Evolutionary conservation across 169 alveolate genomes (phyloP).

Genomic region (Plasmodium cynomolgi): DNA sequence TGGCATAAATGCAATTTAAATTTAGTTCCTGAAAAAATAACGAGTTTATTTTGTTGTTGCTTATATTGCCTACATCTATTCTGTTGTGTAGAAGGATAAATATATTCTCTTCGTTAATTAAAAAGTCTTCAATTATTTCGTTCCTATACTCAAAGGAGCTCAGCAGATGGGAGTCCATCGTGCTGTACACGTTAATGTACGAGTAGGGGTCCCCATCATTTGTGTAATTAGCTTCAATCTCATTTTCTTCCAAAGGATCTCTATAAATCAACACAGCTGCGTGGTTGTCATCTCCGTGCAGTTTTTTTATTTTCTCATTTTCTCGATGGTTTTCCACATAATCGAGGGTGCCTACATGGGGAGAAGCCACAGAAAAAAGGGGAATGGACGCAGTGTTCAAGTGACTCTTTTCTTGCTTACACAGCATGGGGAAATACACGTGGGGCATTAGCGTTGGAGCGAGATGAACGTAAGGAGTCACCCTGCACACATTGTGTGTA

Average conservation of each 20-base stretch:
- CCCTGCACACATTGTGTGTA: not conserved
- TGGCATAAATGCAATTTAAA: constrained; percentile 23
- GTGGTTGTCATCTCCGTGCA: constrained; percentile 37
- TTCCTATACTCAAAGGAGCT: constrained; percentile 44
- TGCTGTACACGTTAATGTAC: constrained; percentile 42
- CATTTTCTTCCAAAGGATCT: not conserved
- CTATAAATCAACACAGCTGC: constrained; percentile 36
- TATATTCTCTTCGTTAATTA: constrained; percentile 35
- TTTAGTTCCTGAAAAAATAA: constrained; percentile 33
- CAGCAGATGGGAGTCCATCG: constrained; percentile 5
- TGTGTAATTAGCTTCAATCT: not conserved
- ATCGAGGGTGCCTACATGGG: constrained; percentile 20
- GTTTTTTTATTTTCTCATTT: constrained; percentile 50
- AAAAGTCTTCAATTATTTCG: constrained; percentile 50
- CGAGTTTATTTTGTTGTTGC: constrained; percentile 7
- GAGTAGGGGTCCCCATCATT: constrained; percentile 14
- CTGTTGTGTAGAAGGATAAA: constrained; percentile 16
- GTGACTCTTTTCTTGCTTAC: not conserved
- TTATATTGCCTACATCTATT: constrained; percentile 58
- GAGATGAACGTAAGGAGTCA: not conserved
- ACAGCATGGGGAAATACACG: not conserved
- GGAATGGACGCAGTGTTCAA: not conserved
- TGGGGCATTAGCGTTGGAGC: not conserved
- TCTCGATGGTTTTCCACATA: constrained; percentile 33
- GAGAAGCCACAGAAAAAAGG: not conserved